These are phyloP conservation scores for Pleurotus salmoneostramineus DNA, from an alignment of 768 basidiomycete genomes.

Conservation along the genomic window DNA sequence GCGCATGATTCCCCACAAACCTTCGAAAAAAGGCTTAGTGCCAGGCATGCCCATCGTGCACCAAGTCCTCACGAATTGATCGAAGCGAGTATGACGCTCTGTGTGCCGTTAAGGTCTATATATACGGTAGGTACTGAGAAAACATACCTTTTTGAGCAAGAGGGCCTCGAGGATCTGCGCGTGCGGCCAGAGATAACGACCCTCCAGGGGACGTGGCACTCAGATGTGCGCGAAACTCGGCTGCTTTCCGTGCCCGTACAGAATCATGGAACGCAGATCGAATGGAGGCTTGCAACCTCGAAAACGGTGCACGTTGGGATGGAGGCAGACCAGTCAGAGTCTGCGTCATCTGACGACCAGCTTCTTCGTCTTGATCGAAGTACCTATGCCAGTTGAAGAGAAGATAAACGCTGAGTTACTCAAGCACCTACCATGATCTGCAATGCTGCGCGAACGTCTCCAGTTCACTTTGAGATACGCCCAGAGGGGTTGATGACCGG, in stretches of 20 bases:
- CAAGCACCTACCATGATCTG: constrained; percentile 60
- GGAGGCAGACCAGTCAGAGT: constrained; percentile 76
- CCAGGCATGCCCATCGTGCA: constrained; percentile 87
- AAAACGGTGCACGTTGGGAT: constrained; percentile 83
- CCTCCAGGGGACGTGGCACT: constrained; percentile 76
- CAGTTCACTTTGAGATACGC: constrained; percentile 60
- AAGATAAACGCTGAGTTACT: background rate
- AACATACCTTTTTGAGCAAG: constrained; percentile 63
- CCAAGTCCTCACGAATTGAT: constrained; percentile 76
- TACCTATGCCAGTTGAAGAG: constrained; percentile 51
- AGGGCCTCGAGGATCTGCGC: constrained; percentile 59
- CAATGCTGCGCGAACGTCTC: constrained; percentile 78
- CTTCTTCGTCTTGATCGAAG: constrained; percentile 74
- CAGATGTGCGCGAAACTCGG: constrained; percentile 85
- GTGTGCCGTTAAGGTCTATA: constrained; percentile 7
- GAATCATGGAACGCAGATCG: constrained; percentile 83
- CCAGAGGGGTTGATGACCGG: constrained; percentile 69
- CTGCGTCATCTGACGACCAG: constrained; percentile 78
- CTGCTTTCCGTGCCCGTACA: constrained; percentile 68
- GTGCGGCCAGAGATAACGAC: constrained; percentile 70
- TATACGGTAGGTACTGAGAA: background rate
- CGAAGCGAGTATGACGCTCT: constrained; percentile 74
- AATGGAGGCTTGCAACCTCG: constrained; percentile 82
- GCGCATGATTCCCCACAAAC: constrained; percentile 75
- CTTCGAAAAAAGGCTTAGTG: constrained; percentile 82